Percentiles rank a stretch among this genome's conserved stretches.
phyloP scores from a whole-genome alignment of 768 basidiomycete species.

The Suillus bovinus region DNA sequence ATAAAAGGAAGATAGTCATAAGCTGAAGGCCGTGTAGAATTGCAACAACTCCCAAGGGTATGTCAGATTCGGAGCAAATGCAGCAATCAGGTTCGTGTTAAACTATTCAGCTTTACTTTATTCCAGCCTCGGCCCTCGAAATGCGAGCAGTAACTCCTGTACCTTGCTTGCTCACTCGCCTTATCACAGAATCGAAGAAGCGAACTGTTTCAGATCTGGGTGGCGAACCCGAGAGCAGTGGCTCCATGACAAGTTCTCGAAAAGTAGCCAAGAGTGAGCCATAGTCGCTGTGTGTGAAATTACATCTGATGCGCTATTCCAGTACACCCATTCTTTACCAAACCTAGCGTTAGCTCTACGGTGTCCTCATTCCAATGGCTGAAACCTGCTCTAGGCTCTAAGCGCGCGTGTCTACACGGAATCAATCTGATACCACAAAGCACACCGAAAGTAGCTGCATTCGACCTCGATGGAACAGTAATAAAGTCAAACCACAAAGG shows the following conservation, averaged over 20 bases:
- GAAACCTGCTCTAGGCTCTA: slow-evolving; percentile 36
- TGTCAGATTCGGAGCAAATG: background rate
- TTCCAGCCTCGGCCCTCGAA: background rate
- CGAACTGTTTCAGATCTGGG: slow-evolving; percentile 19
- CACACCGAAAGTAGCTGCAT: slow-evolving; percentile 65
- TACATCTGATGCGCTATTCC: slow-evolving; percentile 2
- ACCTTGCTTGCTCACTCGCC: background rate
- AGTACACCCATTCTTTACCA: slow-evolving; percentile 47
- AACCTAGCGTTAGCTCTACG: slow-evolving; percentile 17
- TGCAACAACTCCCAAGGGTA: background rate
- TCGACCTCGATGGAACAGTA: slow-evolving; percentile 88
- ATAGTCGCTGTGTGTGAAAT: background rate
- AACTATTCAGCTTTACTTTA: background rate
- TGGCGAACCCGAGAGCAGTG: slow-evolving; percentile 8
- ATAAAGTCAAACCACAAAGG: slow-evolving; percentile 49
- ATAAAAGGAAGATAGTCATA: background rate
- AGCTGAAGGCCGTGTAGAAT: slow-evolving; percentile 13
- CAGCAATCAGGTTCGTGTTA: slow-evolving; percentile 3
- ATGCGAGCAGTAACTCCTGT: background rate
- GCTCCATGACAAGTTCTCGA: slow-evolving; percentile 16
- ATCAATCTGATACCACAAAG: slow-evolving; percentile 33
- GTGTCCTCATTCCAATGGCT: slow-evolving; percentile 29
- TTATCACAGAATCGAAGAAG: slow-evolving; percentile 14
- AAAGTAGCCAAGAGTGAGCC: slow-evolving; percentile 31
- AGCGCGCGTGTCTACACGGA: slow-evolving; percentile 38